Conservation (phyloP, 768 basidiomycete species). For the Mycena floridula region DNA sequence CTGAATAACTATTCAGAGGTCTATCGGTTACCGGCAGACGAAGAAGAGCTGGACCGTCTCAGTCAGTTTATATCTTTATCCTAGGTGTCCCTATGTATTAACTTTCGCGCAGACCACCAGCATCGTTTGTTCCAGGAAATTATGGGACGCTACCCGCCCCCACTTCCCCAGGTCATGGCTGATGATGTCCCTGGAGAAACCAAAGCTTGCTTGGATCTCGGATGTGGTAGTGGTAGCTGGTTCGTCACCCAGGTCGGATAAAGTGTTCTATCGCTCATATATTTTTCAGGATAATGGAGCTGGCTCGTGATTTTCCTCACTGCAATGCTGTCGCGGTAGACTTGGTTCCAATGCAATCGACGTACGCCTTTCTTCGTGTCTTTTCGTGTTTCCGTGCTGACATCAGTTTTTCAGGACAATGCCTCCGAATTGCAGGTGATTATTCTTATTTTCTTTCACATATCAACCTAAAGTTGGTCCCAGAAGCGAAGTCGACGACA, state of each 20-base stretch:
- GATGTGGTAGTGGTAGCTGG: conserved; percentile 79
- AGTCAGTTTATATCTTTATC: conserved; percentile 44
- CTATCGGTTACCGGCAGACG: conserved; percentile 73
- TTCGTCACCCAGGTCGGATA: conserved; percentile 22
- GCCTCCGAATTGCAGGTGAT: conserved; percentile 68
- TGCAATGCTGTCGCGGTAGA: conserved; percentile 70
- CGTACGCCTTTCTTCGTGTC: conserved; percentile 34
- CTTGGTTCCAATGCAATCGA: conserved; percentile 71
- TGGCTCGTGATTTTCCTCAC: conserved; percentile 67
- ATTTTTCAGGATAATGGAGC: conserved; percentile 61
- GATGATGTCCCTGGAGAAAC: conserved; percentile 50
- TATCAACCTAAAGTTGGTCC: conserved; percentile 6
- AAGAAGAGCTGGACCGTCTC: conserved; percentile 66
- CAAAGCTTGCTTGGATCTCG: conserved; percentile 67
- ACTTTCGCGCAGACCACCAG: conserved; percentile 48
- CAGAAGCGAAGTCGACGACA: conserved; percentile 80
- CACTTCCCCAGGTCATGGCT: conserved; percentile 51
- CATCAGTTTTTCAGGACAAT: conserved; percentile 38
- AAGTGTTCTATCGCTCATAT: conserved; percentile 1
- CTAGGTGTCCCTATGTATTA: conserved; percentile 5
- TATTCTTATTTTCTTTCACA: conserved; percentile 2
- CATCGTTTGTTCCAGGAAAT: conserved; percentile 57
- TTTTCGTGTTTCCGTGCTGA: conserved; percentile 10
- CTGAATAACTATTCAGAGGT: conserved; percentile 78
- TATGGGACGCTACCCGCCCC: conserved; percentile 63